These are phyloP conservation scores for Piper betle DNA, from an alignment of 164 flowering plant genomes.

Conservation along the genomic window DNA sequence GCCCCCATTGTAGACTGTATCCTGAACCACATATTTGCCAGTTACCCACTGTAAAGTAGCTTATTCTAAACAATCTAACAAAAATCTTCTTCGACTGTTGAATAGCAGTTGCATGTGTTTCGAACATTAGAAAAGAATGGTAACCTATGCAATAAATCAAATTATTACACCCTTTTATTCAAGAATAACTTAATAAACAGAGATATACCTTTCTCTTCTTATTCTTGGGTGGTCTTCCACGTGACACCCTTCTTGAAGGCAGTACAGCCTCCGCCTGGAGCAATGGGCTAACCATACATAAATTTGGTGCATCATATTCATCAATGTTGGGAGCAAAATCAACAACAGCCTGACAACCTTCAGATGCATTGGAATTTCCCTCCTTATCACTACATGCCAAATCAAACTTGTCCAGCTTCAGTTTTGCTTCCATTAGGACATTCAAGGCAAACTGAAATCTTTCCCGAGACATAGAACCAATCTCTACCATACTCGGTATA, in stretches of 20 bases:
- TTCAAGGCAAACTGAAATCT: slow-evolving; percentile 1
- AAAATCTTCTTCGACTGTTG: too few relatives aligned
- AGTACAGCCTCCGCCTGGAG: background rate
- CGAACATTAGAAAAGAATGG: background rate
- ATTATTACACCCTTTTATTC: too few relatives aligned
- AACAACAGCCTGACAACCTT: background rate
- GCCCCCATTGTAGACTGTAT: too few relatives aligned
- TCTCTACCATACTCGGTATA: background rate
- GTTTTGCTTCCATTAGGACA: background rate
- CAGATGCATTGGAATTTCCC: background rate
- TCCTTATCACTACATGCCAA: background rate
- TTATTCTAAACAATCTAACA: too few relatives aligned
- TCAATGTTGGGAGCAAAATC: background rate
- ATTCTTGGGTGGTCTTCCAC: background rate
- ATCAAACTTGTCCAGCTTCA: background rate
- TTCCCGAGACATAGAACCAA: background rate
- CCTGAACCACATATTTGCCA: too few relatives aligned
- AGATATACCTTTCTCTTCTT: background rate
- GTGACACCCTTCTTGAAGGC: background rate
- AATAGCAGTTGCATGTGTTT: too few relatives aligned
- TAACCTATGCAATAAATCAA: too few relatives aligned
- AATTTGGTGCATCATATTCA: background rate
- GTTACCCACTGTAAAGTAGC: too few relatives aligned
- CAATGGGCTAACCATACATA: background rate
- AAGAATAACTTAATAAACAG: background rate